Evolutionary conservation across 305 asterid species (phyloP).

Genomic region (Plantago coronopus): DNA sequence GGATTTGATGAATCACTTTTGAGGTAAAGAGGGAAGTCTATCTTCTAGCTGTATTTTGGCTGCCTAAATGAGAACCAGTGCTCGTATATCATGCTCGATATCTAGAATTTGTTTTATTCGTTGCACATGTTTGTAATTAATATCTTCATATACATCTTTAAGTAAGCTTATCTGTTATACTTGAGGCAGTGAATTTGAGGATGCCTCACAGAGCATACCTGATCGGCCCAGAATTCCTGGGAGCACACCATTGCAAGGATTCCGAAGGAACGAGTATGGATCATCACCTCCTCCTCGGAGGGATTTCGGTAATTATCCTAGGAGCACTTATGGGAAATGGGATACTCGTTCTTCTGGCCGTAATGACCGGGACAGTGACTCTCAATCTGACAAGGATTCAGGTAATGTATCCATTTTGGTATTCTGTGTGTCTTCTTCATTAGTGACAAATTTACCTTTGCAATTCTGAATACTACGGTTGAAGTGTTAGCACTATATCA

Average conservation of each 20-base stretch:
- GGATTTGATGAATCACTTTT: conserved; percentile 48
- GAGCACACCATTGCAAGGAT: conserved; percentile 44
- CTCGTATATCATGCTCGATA: conserved; percentile 3
- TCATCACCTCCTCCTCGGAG: conserved; percentile 82
- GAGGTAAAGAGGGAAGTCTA: conserved; percentile 42
- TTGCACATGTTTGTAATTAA: conserved; percentile 17
- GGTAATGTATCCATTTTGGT: conserved; percentile 33
- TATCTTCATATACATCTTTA: conserved; percentile 18
- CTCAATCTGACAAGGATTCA: conserved; percentile 78
- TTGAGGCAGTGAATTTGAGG: conserved; percentile 64
- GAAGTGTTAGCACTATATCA: background rate
- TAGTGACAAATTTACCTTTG: background rate
- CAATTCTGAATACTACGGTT: background rate
- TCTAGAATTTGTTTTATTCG: conserved; percentile 11
- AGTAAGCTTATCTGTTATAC: conserved; percentile 27
- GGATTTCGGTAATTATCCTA: conserved; percentile 45
- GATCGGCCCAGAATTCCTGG: conserved; percentile 63
- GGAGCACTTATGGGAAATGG: conserved; percentile 70
- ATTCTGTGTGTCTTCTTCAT: background rate
- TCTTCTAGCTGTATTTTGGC: conserved; percentile 10
- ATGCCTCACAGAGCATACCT: conserved; percentile 40
- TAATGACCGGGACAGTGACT: conserved; percentile 69
- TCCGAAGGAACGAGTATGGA: conserved; percentile 56
- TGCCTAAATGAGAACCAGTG: background rate
- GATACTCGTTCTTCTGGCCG: conserved; percentile 63